Evolutionary conservation across 495 filamentous ascomycete genomes (phyloP).

Genomic region (Hyaloscypha bicolor): DNA sequence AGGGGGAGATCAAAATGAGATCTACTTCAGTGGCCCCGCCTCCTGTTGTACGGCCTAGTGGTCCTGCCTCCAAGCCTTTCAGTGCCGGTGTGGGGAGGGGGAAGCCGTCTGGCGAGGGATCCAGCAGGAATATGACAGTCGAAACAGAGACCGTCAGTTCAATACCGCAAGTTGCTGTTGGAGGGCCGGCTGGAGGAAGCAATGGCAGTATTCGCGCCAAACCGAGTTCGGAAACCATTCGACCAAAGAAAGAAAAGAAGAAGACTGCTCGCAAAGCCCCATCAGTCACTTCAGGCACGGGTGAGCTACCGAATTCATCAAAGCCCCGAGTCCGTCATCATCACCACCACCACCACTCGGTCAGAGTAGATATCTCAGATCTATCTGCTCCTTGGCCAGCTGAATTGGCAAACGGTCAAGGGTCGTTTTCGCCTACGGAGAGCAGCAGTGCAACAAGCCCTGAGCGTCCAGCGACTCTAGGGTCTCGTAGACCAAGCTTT

Average conservation of each 20-base stretch:
- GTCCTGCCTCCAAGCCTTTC: slow-evolving; percentile 47
- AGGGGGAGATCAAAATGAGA: slow-evolving; percentile 39
- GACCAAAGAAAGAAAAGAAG: slow-evolving; percentile 89
- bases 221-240: slow-evolving; percentile 89
- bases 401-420: slow-evolving; percentile 40
- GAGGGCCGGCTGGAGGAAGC: slow-evolving; percentile 62
- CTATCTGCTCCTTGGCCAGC: slow-evolving; percentile 36
- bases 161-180: slow-evolving; percentile 83
- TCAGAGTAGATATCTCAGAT: slow-evolving; percentile 35
- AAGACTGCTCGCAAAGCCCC: slow-evolving; percentile 73
- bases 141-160: slow-evolving; percentile 96
- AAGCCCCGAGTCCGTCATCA: slow-evolving; percentile 33
- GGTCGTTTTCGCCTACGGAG: slow-evolving; percentile 31
- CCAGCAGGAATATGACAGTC: slow-evolving; percentile 92
- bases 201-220: slow-evolving; percentile 81
- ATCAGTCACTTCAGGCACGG: slow-evolving; percentile 68
- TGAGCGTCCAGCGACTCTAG: slow-evolving; percentile 18
- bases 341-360: slow-evolving; percentile 38
- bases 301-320: slow-evolving; percentile 54
- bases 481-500: slow-evolving; percentile 25
- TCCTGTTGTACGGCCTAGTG: slow-evolving; percentile 39
- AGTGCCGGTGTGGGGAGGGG: slow-evolving; percentile 43
- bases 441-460: slow-evolving; percentile 25
- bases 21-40: slow-evolving; percentile 37
- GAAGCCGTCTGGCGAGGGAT: slow-evolving; percentile 68